Conservation (phyloP, 768 basidiomycete genomes). For the Filobasidium floriforme region DNA sequence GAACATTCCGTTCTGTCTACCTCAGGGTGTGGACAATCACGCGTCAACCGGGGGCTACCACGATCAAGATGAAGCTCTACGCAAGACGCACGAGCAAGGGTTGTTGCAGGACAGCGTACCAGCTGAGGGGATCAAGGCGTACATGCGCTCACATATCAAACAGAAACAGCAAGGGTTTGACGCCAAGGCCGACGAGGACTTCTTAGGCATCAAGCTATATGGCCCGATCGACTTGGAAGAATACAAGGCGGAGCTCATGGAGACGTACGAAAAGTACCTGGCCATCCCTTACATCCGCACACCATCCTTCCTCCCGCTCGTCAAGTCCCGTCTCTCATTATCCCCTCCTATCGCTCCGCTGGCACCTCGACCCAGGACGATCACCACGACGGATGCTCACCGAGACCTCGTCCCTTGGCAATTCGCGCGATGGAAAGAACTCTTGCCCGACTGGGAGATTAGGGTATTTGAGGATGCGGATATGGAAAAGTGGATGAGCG, state of each 20-base stretch:
- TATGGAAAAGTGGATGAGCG: conserved; percentile 30
- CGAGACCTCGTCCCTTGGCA: conserved; percentile 26
- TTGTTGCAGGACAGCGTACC: not conserved
- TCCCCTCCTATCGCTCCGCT: conserved; percentile 28
- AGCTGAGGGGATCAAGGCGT: not conserved
- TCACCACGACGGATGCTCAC: conserved; percentile 33
- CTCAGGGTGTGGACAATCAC: not conserved
- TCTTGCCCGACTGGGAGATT: conserved; percentile 34
- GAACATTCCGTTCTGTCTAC: conserved; percentile 7
- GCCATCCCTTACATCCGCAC: conserved; percentile 11
- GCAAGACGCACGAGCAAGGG: not conserved
- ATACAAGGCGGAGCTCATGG: conserved; percentile 28
- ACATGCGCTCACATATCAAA: conserved; percentile 7
- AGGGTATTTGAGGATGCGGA: conserved; percentile 30
- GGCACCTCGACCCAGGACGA: conserved; percentile 26
- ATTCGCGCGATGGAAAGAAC: conserved; percentile 31
- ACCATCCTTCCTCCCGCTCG: conserved; percentile 26
- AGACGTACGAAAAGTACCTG: conserved; percentile 28
- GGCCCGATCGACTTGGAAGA: conserved; percentile 19
- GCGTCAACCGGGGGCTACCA: not conserved
- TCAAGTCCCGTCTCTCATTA: conserved; percentile 31
- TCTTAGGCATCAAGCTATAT: conserved; percentile 12
- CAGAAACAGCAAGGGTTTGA: conserved; percentile 12
- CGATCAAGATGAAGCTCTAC: not conserved
- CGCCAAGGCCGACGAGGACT: conserved; percentile 14